Base-by-base conservation (phyloP, 148 eudicot species). In the Vaccinium macrocarpon region DNA sequence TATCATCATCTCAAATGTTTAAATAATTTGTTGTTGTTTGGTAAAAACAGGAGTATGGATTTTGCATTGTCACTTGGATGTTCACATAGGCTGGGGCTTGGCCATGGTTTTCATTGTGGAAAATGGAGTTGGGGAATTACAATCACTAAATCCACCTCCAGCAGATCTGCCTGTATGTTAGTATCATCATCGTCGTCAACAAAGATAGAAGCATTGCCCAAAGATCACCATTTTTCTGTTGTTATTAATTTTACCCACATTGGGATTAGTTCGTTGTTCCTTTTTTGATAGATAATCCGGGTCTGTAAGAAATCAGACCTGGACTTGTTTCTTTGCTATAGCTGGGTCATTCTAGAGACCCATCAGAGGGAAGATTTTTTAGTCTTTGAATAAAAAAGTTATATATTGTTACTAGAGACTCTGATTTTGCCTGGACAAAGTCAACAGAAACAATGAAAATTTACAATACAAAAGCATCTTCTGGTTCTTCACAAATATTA, bases 31-130 rank as follows among this genome's bases (percentile, higher is more conserved):
- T 68, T 68, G 6, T 42, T 42, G 46, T 42, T 68, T 21, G 72
- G n/a, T n/a, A 27, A 73, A 52, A 85, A 85, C 88, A 94, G 96
- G 98, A 46, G 90, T 90, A 19, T 94, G 98, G 98, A 27, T 94
- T 1, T 87, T 94, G 95, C 98, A 93, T 50, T 95, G 98, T 87
- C 97, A 95, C 87, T 89, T 95, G 90, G 97, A 93, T 59, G 93
- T 91, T 23, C 97, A 93, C 86, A 88, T 90, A 46, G 76, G 84
- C 0, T 95, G 98, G 98, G 98, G 98, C 2, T 77, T 95, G 82
- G 97, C 97, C 3, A 93, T 88, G 92, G 95, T 91, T 23, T 95
- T 95, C 82, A 7, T 95, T 0, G 98, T 95, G 0, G 94, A 92
- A 25, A 90, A 95, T 46, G 98, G 98, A 29, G 82, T 90, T 11